Conservation (phyloP, 2,329 filamentous ascomycete genomes). For the Diplodia sapinea region DNA sequence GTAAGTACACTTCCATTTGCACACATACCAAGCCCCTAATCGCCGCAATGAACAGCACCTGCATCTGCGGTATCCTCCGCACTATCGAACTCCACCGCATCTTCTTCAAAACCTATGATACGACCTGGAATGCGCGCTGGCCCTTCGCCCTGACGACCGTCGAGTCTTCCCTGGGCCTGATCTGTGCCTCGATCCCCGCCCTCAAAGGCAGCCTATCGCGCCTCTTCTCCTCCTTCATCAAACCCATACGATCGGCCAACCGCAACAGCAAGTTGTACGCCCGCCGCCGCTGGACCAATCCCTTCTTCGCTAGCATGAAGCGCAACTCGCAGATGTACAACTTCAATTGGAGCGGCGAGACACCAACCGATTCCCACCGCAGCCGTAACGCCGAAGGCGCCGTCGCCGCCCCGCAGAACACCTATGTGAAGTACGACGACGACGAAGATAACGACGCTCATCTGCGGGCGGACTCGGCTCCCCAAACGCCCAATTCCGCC, state of each 20-base stretch:
- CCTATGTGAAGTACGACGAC: neutral
- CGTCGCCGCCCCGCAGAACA: neutral
- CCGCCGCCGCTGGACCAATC: neutral
- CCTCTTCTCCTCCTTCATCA: conserved; percentile 3
- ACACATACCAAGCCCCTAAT: neutral
- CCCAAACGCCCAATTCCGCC: neutral
- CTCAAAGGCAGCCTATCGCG: conserved; percentile 51
- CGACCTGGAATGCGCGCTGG: conserved; percentile 49
- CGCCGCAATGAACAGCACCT: conserved; percentile 28
- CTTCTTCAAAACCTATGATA: conserved; percentile 47
- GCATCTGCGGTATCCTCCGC: conserved; percentile 47
- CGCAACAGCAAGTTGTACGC: neutral
- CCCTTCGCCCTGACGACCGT: conserved; percentile 51
- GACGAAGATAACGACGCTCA: neutral
- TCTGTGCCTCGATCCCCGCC: conserved; percentile 52
- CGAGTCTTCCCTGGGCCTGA: conserved; percentile 50
- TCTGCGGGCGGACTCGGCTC: neutral
- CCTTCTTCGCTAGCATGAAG: neutral
- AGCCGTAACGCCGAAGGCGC: neutral
- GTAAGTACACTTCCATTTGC: conserved; percentile 36
- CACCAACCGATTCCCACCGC: neutral
- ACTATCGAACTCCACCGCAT: conserved; percentile 46
- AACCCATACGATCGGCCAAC: neutral
- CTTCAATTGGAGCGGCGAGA: neutral
- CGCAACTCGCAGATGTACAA: neutral